phyloP scores from a whole-genome alignment of 2,329 filamentous ascomycete genomes.

The Alternaria consortialis region DNA sequence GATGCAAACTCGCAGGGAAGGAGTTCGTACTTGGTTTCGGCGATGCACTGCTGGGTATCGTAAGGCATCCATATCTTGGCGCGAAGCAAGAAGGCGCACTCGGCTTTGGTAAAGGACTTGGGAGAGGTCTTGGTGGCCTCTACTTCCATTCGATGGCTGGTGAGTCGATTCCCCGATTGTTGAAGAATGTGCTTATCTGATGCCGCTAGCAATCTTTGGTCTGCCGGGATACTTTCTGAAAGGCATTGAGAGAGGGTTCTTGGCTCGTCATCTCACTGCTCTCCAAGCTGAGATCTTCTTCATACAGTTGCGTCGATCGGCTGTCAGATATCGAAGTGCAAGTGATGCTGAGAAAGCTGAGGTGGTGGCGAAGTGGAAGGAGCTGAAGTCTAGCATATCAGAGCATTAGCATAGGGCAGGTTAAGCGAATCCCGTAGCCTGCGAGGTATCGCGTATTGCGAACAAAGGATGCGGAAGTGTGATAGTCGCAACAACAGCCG shows the following conservation, averaged over 20 bases:
- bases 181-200: background rate
- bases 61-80: constrained; percentile 77
- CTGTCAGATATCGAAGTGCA: background rate
- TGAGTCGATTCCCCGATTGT: background rate
- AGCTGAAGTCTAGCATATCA: background rate
- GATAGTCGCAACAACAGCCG: no score
- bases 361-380: background rate
- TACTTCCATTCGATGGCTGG: background rate
- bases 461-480: no score
- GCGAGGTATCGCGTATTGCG: no score
- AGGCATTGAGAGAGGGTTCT: constrained; percentile 16
- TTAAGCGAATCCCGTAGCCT: no score
- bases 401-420: background rate
- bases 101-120: constrained; percentile 61
- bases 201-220: constrained; percentile 12
- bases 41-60: constrained; percentile 78
- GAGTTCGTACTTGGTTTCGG: constrained; percentile 76
- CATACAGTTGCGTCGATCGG: constrained; percentile 19
- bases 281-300: constrained; percentile 24
- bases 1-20: constrained; percentile 76
- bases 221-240: constrained; percentile 25
- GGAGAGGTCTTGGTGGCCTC: constrained; percentile 32
- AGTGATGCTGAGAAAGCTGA: background rate
- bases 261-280: constrained; percentile 15
- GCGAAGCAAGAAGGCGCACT: constrained; percentile 66